Evolutionary conservation across 2,329 filamentous ascomycete genomes (phyloP), one percentile per base, ranked within the genome.

Genomic region (Arthroderma sp.): DNA sequence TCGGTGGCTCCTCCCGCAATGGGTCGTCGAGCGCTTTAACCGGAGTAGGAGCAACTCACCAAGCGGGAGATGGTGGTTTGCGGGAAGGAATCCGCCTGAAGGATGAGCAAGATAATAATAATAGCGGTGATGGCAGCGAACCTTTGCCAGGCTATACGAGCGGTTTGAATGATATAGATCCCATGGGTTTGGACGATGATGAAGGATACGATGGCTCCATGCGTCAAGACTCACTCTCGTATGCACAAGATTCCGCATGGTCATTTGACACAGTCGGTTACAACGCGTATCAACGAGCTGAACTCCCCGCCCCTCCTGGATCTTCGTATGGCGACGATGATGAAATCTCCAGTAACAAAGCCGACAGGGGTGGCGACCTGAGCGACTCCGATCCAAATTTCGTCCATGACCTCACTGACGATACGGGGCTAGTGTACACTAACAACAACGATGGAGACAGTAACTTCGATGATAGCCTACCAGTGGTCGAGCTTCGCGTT

Each of bases 1-100:
- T 86, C 82, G 84, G 74, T 81, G 81, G 74, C 78, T 86, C 78
- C 78, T 89, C 81, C 80, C 82, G 71, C 73, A 80, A 70, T 89
- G 86, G 85, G 77, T 89, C 80, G 82, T 85, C 84, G 85, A 86
- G 82, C 83, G 82, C 77, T 77, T 85, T 75, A 74, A 74, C 64
- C 75, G 79, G 72, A 85, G 80, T 72, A 75, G 83, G 66, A 86
- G 82, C 72, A 80, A 77, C 66, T 83, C 80, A 65, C 78, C 80
- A 60, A 72, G 73, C 61, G 68, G 75, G 63, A 73, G 74, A 66
- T 72, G 74, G 60, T 79, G 75, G 75, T 74, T 74, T 66, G 65
- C 69, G 59, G 59, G 57, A 53, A 58, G 59, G 56, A 61, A 57
- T 53, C 50, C 60, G 51, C 55, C 47, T 54, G 59, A 59, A 52